Conservation (phyloP, 805 yeast species). For the Nakazawaea molendinolei region DNA sequence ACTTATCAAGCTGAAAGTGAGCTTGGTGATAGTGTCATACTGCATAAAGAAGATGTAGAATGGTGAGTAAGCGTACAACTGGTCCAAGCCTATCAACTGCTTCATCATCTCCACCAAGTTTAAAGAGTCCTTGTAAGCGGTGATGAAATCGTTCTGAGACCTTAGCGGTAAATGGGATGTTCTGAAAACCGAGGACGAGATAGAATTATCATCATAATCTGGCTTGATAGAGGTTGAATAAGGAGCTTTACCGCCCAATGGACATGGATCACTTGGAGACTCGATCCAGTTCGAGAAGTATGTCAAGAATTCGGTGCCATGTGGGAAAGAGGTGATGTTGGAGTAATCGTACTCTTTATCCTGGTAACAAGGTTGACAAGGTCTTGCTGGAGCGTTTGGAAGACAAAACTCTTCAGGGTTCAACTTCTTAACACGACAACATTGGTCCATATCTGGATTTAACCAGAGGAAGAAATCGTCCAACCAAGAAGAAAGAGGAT, state of each 20-base stretch:
- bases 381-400: conserved; percentile 59
- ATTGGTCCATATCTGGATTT: conserved; percentile 79
- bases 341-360: conserved; percentile 58
- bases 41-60: conserved; percentile 92
- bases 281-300: conserved; percentile 78
- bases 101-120: conserved; percentile 57
- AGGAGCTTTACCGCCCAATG: conserved; percentile 93
- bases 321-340: conserved; percentile 80
- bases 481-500: conserved; percentile 87
- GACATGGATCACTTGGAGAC: conserved; percentile 81
- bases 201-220: conserved; percentile 28
- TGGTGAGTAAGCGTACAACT: conserved; percentile 85
- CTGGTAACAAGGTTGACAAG: conserved; percentile 68
- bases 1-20: conserved; percentile 48
- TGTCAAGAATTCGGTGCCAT: conserved; percentile 57
- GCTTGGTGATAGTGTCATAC: conserved; percentile 56
- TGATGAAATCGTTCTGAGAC: conserved; percentile 79
- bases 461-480: conserved; percentile 86
- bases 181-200: conserved; percentile 65
- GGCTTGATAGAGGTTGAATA: conserved; percentile 55
- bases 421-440: conserved; percentile 67
- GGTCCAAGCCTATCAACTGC: conserved; percentile 27
- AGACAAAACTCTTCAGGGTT: conserved; percentile 52
- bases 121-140: conserved; percentile 67
- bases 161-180: conserved; percentile 73